phyloP scores from a whole-genome alignment of 78 protist species.

The Tieghemostelium lacteum region DNA sequence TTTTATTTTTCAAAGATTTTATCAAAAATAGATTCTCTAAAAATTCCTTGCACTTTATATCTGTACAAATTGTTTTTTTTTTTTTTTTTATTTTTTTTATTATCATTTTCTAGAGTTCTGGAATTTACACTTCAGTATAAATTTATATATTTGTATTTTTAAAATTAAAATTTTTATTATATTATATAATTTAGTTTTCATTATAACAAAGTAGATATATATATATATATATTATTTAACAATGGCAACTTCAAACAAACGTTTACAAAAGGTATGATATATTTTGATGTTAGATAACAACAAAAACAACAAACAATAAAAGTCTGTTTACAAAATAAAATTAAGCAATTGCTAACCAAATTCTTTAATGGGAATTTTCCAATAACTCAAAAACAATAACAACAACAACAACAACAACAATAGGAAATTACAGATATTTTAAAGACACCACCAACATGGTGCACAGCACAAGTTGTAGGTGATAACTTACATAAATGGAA shows the following conservation, averaged over 20 bases:
- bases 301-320: background rate
- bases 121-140: background rate
- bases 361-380: background rate
- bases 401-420: background rate
- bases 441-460: conserved; percentile 69
- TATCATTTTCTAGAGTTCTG: background rate
- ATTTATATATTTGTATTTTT: background rate
- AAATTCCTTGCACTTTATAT: too few relatives aligned
- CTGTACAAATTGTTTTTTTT: background rate
- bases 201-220: conserved; percentile 1
- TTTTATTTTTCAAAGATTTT: too few relatives aligned
- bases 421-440: conserved; percentile 49
- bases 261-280: conserved; percentile 57
- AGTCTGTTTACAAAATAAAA: background rate
- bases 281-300: background rate
- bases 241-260: conserved; percentile 38
- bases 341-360: background rate
- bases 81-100: conserved; percentile 2
- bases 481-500: conserved; percentile 69
- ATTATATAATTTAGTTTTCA: background rate
- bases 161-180: background rate
- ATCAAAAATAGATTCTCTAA: too few relatives aligned
- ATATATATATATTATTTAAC: conserved; percentile 3
- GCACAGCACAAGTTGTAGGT: conserved; percentile 37
- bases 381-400: background rate